Conservation (phyloP, 2,329 filamentous ascomycete genomes). For the Elsinoe perseae region DNA sequence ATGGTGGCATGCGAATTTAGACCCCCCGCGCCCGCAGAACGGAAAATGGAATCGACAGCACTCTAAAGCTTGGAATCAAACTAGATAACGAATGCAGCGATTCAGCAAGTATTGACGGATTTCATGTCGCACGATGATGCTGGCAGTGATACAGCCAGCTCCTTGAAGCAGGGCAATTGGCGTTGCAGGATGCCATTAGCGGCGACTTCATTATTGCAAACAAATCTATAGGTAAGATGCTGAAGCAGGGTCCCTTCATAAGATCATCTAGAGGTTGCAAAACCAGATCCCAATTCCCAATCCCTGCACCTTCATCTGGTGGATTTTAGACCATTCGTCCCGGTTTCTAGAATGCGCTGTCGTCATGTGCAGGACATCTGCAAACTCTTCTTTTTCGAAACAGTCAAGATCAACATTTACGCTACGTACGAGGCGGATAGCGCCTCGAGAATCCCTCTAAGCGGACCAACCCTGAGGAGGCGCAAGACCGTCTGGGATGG, state of each 20-base stretch:
- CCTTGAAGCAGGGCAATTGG: background rate
- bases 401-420: background rate
- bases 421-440: background rate
- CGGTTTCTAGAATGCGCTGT: background rate
- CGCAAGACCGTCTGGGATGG: conserved; percentile 30
- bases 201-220: background rate
- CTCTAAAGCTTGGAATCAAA: background rate
- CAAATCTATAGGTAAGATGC: background rate
- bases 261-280: background rate
- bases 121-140: conserved; percentile 4
- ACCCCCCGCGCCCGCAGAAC: conserved; percentile 6
- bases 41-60: background rate
- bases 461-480: conserved; percentile 26
- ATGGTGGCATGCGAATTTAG: conserved; percentile 6
- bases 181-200: background rate
- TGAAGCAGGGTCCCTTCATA: background rate
- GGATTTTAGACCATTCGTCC: background rate
- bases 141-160: background rate
- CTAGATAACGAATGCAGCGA: background rate
- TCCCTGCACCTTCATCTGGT: background rate
- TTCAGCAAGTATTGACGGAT: background rate
- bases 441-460: background rate
- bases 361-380: background rate
- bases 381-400: background rate
- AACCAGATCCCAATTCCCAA: background rate